Conservation (phyloP, 805 yeast genomes). For the Kregervanrija fluxuum region DNA sequence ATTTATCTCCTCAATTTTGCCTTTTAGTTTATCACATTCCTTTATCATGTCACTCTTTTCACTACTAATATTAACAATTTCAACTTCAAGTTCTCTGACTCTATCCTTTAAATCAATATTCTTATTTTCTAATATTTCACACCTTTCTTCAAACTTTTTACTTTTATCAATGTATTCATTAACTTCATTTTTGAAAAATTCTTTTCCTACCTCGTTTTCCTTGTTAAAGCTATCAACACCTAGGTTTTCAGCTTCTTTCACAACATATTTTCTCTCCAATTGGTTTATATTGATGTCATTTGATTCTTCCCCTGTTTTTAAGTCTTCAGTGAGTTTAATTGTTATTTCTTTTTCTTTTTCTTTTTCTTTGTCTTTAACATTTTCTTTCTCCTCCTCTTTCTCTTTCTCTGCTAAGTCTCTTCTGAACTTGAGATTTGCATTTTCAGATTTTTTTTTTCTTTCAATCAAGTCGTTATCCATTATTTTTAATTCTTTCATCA, state of each 20-base stretch:
- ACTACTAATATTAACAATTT: not conserved
- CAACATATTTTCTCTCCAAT: too few species aligned
- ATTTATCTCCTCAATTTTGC: not conserved
- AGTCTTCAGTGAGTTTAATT: too few species aligned
- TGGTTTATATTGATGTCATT: too few species aligned
- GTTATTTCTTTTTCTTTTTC: not conserved
- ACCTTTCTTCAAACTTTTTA: not conserved
- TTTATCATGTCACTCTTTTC: not conserved
- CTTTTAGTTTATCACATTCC: not conserved
- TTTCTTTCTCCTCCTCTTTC: too few species aligned
- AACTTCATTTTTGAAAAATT: not conserved
- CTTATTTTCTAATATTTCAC: not conserved
- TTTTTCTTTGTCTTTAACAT: not conserved
- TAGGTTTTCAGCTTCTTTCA: too few species aligned
- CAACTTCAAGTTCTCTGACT: not conserved
- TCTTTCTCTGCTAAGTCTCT: not conserved
- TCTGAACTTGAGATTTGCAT: not conserved
- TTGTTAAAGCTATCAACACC: too few species aligned
- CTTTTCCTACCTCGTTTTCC: not conserved
- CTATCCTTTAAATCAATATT: not conserved
- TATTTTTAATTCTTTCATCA: not conserved
- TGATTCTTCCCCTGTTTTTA: too few species aligned
- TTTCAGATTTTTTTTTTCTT: slow-evolving; percentile 1
- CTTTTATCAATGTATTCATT: too few species aligned
- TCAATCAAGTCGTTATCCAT: not conserved